phyloP scores from a whole-genome alignment of 1,139 yeast species.

The Magnusiomyces clavatus region DNA sequence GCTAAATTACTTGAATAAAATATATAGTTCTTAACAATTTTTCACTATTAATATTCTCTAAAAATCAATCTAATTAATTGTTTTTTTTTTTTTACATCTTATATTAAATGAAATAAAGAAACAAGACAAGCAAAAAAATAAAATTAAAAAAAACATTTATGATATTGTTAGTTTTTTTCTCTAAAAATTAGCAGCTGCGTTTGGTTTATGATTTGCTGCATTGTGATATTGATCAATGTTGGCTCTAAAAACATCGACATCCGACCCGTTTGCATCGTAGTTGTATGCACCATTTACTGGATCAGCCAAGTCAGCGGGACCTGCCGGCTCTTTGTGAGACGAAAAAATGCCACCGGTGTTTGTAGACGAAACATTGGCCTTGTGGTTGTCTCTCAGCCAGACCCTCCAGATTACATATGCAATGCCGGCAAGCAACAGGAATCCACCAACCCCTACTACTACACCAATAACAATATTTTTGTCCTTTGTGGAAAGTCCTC shows the following conservation, averaged over 20 bases:
- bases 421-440: conserved; percentile 23
- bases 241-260: conserved; percentile 32
- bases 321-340: background rate
- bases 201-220: conserved; percentile 15
- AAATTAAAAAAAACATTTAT: background rate
- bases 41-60: no score
- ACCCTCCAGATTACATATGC: conserved; percentile 25
- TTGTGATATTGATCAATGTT: conserved; percentile 34
- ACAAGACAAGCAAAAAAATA: no score
- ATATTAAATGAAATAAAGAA: no score
- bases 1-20: no score
- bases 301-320: no score
- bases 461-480: conserved; percentile 28
- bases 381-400: conserved; percentile 16
- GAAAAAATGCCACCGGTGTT: background rate
- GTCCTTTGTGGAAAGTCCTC: conserved; percentile 25
- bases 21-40: no score
- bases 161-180: no score
- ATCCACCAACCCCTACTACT: conserved; percentile 30
- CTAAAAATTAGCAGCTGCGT: conserved; percentile 33
- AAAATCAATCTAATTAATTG: no score
- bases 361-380: conserved; percentile 1
- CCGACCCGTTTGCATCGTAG: conserved; percentile 1
- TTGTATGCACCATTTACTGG: background rate
- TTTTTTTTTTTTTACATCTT: no score